These are phyloP conservation scores for Xylaria multiplex DNA, from an alignment of 2,329 filamentous ascomycete genomes.

Conservation along the genomic window DNA sequence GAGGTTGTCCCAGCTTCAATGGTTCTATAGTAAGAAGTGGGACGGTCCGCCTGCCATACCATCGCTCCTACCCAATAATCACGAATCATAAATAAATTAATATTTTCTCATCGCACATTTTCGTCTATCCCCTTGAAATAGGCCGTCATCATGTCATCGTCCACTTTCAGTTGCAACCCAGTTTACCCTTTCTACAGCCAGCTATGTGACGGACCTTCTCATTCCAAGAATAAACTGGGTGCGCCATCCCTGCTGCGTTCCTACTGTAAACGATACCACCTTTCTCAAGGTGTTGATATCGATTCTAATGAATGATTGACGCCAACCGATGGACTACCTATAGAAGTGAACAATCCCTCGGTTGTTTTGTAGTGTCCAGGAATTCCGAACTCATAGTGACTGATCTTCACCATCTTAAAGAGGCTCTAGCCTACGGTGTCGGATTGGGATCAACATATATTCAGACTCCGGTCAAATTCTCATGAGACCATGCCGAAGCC, in stretches of 20 bases:
- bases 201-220: too few species aligned
- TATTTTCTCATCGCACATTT: not conserved
- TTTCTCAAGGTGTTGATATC: not conserved
- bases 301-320: not conserved
- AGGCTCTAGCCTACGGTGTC: not conserved
- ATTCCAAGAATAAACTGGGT: too few species aligned
- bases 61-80: not conserved
- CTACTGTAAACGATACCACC: not conserved
- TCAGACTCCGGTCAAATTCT: not conserved
- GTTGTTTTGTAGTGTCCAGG: not conserved
- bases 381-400: too few species aligned
- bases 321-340: too few species aligned
- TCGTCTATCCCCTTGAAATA: not conserved
- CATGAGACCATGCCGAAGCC: too few species aligned
- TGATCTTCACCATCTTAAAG: not conserved
- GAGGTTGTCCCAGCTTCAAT: not conserved
- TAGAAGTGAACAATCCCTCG: too few species aligned
- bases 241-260: too few species aligned
- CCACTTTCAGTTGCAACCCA: not conserved
- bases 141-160: not conserved
- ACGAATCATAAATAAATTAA: not conserved
- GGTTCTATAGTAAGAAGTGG: not conserved
- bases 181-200: too few species aligned
- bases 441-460: too few species aligned
- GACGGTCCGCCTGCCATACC: not conserved